Evolutionary conservation across 1,284 basidiomycete genomes (phyloP).

Genomic region (Sporisorium graminicola): DNA sequence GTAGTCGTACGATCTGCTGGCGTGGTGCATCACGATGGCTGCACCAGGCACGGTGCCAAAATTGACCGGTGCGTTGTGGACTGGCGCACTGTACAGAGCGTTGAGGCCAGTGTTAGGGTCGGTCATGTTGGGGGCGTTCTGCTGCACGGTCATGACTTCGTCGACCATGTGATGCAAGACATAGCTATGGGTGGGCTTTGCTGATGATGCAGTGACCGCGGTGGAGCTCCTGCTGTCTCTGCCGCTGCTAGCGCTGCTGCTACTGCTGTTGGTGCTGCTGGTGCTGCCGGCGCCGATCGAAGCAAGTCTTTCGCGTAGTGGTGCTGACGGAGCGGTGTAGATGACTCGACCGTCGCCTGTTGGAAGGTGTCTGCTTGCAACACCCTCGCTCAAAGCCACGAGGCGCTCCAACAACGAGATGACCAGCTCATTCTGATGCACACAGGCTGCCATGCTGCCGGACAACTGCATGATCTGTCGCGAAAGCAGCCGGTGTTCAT

Average conservation of each 20-base stretch:
- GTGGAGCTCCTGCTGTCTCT: too few species aligned
- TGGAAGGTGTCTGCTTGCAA: neutral
- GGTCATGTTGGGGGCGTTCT: neutral
- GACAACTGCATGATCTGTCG: neutral
- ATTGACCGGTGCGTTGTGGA: neutral
- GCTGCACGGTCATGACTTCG: neutral
- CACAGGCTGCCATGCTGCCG: neutral
- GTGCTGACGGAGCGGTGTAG: neutral
- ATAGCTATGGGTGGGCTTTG: neutral
- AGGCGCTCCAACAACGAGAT: neutral
- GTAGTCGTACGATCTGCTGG: neutral
- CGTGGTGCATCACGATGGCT: neutral
- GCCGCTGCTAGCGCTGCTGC: too few species aligned
- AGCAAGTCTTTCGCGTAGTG: neutral
- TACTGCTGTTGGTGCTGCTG: too few species aligned
- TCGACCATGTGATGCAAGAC: neutral
- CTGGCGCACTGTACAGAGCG: neutral
- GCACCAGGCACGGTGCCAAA: neutral
- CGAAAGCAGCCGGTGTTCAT: neutral
- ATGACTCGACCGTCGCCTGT: neutral
- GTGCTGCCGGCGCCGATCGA: neutral
- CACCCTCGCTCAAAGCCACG: neutral
- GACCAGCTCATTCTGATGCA: slow-evolving; percentile 4
- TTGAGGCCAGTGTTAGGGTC: neutral
- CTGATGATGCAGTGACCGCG: neutral